Evolutionary conservation across 2,329 filamentous ascomycete genomes (phyloP), one percentile per base, ranked within the genome.

Genomic region (Paracoccidioides brasiliensis): DNA sequence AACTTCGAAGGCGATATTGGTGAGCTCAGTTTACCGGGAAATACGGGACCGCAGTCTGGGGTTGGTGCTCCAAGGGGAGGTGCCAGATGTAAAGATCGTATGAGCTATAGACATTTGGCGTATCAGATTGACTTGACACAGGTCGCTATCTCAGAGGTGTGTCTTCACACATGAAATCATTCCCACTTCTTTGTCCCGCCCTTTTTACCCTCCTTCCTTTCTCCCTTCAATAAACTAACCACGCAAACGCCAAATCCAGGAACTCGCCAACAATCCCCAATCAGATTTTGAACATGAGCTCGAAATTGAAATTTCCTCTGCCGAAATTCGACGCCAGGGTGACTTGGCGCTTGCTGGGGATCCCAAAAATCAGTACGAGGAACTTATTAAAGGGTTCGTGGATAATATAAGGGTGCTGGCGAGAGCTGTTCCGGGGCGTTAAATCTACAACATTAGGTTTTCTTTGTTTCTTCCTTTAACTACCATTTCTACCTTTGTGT

Each of bases 111-210:
- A 8, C 94, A 97, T 68, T 79, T 90, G 43, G 83, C 82, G 54
- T 96, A 94, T 67, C 88, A 93, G 67, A 80, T 98, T 62, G 93
- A 98, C 70, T 75, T 98, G 52, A 98, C 93, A 0, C 90, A 96
- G 69, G 93, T 98, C 44, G 86, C 83, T 9, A 78, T 67, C 46
- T 65, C 70, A 38, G 74, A 79, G 58, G 72, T 74, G 59, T 66
- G 70, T 65, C 22, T 22, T 22, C 22, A 22, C 22, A 22, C 22
- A 22, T 22, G 22, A 22, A 22, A 22, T 22, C 38, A 40, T 40
- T 40, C 38, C 4, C 38, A 40, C 10, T 40, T 9, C 7, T 40
- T 40, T 14, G 9, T 40, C 30, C 49, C 32, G 15, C 49, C 45
- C 45, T 8, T 2, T n/a, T 37, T 49, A 9, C 45, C 10, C 45